phyloP scores from a whole-genome alignment of 2,329 filamentous ascomycete species.

The Akanthomyces dipterigenus region DNA sequence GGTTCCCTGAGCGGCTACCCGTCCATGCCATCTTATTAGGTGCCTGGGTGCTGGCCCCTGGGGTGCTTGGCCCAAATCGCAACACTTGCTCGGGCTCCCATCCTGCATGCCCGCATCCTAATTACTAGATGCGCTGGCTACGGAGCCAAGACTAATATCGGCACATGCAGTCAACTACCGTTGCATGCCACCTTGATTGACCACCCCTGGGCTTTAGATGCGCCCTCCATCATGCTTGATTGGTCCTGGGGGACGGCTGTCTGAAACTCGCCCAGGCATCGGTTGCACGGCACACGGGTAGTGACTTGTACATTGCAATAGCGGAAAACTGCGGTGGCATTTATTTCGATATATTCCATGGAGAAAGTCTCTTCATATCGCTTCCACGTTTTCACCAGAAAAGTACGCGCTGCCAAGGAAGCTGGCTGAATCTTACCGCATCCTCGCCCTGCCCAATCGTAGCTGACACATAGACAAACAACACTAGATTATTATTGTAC shows the following conservation, averaged over 20 bases:
- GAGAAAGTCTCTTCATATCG: background rate
- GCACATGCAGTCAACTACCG: background rate
- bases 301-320: background rate
- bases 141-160: background rate
- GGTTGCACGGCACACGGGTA: background rate
- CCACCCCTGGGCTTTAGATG: background rate
- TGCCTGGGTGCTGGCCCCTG: too few species aligned
- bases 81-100: background rate
- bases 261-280: background rate
- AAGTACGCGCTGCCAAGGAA: conserved; percentile 9
- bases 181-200: background rate
- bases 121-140: background rate
- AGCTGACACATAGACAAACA: background rate
- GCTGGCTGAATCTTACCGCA: background rate
- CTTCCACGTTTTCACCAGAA: background rate
- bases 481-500: background rate
- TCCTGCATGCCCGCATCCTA: background rate
- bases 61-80: background rate
- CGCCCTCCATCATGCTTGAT: background rate
- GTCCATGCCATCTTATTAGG: too few species aligned
- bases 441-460: background rate
- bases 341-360: background rate
- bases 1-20: background rate
- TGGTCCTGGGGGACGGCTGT: background rate
- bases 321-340: background rate